These are phyloP conservation scores for Cenchrus purpureus DNA, from an alignment of 176 grass and related monocot species.

Conservation along the genomic window DNA sequence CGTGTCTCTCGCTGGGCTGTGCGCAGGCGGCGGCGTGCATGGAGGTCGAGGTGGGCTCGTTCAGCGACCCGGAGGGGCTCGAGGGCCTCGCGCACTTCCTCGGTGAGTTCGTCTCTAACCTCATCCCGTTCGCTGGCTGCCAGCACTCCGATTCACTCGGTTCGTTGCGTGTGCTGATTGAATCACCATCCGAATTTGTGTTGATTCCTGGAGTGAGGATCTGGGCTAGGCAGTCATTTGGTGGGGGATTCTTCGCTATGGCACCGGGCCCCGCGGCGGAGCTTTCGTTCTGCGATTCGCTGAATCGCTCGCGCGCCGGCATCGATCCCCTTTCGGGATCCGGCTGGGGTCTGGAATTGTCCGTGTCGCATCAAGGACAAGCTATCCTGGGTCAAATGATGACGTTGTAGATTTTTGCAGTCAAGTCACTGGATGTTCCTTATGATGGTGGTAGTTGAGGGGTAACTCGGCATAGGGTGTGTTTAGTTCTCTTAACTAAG, in stretches of 20 bases:
- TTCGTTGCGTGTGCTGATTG: conserved; percentile 23
- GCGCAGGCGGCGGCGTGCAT: conserved; percentile 85
- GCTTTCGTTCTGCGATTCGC: conserved; percentile 11
- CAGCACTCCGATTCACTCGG: neutral
- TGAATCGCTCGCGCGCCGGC: neutral
- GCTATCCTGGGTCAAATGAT: conserved; percentile 35
- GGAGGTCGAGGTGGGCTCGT: conserved; percentile 85
- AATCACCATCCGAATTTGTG: conserved; percentile 23
- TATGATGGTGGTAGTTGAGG: neutral
- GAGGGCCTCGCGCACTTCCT: conserved; percentile 99
- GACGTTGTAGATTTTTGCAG: conserved; percentile 21
- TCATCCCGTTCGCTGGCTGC: neutral
- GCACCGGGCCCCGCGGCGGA: conserved; percentile 3
- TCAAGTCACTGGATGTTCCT: conserved; percentile 38
- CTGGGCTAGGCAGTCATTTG: conserved; percentile 1
- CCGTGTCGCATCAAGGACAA: neutral
- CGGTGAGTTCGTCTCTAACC: conserved; percentile 47
- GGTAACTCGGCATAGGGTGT: neutral
- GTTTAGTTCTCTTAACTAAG: too few relatives aligned
- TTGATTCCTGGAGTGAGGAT: conserved; percentile 25
- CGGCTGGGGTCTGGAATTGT: conserved; percentile 20
- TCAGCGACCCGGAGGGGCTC: conserved; percentile 83
- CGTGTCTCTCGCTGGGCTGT: conserved; percentile 15
- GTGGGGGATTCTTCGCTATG: conserved; percentile 19
- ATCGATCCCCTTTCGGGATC: conserved; percentile 35